These are phyloP conservation scores for Daedaleopsis nitida DNA, from an alignment of 768 basidiomycete genomes.

Conservation along the genomic window DNA sequence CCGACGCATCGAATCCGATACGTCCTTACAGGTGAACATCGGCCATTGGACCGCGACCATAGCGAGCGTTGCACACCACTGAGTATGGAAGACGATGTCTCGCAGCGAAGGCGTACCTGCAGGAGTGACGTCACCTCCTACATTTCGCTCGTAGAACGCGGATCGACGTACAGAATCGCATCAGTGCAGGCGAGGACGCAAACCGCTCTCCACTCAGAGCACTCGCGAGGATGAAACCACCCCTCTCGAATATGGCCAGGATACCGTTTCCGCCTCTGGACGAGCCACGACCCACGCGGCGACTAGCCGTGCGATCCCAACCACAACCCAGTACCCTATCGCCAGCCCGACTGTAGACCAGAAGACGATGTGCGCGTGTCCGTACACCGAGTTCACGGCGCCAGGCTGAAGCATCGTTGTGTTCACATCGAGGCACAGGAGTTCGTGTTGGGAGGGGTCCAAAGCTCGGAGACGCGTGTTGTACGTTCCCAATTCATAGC, in stretches of 20 bases:
- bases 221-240: constrained; percentile 87
- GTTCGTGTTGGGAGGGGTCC: constrained; percentile 79
- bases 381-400: constrained; percentile 60
- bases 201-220: constrained; percentile 92
- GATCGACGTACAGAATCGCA: constrained; percentile 77
- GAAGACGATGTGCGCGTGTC: constrained; percentile 65
- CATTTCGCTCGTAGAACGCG: constrained; percentile 7
- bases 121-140: constrained; percentile 18
- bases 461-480: constrained; percentile 85
- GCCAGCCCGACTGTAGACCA: constrained; percentile 76
- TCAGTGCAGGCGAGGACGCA: constrained; percentile 79
- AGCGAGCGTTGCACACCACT: constrained; percentile 85
- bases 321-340: constrained; percentile 80
- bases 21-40: constrained; percentile 73
- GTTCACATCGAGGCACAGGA: constrained; percentile 78
- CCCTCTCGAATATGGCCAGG: constrained; percentile 77
- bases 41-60: constrained; percentile 99
- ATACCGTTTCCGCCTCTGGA: constrained; percentile 59
- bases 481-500: constrained; percentile 80
- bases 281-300: constrained; percentile 82
- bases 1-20: not conserved
- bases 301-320: constrained; percentile 75
- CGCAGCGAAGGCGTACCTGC: constrained; percentile 89
- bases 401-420: constrained; percentile 76
- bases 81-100: constrained; percentile 91